Base-by-base conservation (phyloP, 2,329 filamentous ascomycete genomes). In the Thelonectria blattea region DNA sequence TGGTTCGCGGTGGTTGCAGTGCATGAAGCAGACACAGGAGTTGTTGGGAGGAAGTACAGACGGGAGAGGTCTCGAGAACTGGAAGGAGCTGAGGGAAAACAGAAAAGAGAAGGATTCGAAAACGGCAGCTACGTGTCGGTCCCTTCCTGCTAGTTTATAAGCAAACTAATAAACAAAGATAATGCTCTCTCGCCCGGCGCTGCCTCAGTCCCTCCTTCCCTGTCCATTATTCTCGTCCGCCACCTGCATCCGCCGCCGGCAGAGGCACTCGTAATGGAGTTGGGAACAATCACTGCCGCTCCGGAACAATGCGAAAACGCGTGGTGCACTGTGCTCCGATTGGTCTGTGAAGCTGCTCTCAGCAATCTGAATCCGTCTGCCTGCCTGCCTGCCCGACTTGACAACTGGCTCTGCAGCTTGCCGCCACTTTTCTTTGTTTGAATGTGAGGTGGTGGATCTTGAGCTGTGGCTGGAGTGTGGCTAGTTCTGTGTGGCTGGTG, bases 271-370 rank as follows among this genome's bases (percentile, higher is more conserved):
- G 41, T 30, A 24, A n/a, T 34, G 27, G 48, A 41, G 24, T 34
- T 56, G 48, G 39, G 53, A 43, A 62, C 56, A 64, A 60, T 58
- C 45, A 43, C 42, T 43, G 49, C 46, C 46, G 60, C 57, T 32
- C 30, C 54, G 41, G 60, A 68, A 68, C 64, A 69, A 69, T 68
- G 24, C 56, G 47, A 63, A 55, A 41, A 15, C 34, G 55, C 50
- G 43, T 37, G 54, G 39, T 66, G 63, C 53, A 41, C 55, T 56
- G 51, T 62, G 55, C 62, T 60, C 24, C 65, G 49, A 71, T 71
- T 70, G 68, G 67, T 45, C 54, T 14, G n/a, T 46, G 7, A 59
- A 64, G 22, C 64, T 64, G 66, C 64, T 58, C 65, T 58, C 65
- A 61, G 59, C 61, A 63, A 58, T 62, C 34, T 58, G 8, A 47